Conservation (phyloP, 495 filamentous ascomycete species). For the Tuber magnatum region DNA sequence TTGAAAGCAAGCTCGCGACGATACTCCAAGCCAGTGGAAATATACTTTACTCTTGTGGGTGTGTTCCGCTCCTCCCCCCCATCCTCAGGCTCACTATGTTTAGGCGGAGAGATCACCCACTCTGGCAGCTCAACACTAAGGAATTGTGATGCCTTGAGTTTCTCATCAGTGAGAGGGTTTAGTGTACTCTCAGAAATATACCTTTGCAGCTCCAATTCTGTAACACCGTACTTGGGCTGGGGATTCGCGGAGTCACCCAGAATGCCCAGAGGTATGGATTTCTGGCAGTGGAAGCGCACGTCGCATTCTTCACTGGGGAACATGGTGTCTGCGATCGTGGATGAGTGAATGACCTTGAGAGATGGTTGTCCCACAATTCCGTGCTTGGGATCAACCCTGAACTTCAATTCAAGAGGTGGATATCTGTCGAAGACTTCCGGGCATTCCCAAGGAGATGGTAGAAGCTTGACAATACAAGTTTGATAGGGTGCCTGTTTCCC, state of each 20-base stretch:
- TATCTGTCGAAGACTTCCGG: constrained; percentile 34
- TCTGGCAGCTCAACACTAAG: constrained; percentile 28
- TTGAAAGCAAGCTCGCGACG: constrained; percentile 22
- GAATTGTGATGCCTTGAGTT: constrained; percentile 18
- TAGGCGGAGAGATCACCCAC: constrained; percentile 15
- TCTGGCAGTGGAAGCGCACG: constrained; percentile 28
- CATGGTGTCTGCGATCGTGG: constrained; percentile 33
- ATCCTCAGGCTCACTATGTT: background rate
- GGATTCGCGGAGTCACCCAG: background rate
- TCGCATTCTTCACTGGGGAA: constrained; percentile 34
- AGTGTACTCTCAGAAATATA: constrained; percentile 28
- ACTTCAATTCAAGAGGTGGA: constrained; percentile 32
- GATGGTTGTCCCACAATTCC: constrained; percentile 18
- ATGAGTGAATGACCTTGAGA: constrained; percentile 26
- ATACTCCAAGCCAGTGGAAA: constrained; percentile 38
- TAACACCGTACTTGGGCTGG: constrained; percentile 15
- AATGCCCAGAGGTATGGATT: constrained; percentile 10
- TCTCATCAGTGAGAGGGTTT: constrained; percentile 15
- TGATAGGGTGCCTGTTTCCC: background rate
- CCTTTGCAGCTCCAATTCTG: constrained; percentile 15
- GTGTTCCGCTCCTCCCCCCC: background rate
- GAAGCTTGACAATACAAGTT: constrained; percentile 26
- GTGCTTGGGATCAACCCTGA: constrained; percentile 18
- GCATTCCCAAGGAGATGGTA: constrained; percentile 35
- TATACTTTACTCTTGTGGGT: constrained; percentile 17